Percentiles rank a stretch among this genome's conserved stretches.
Conservation (phyloP, 139 green algal genomes). For the Volvox africanus region DNA sequence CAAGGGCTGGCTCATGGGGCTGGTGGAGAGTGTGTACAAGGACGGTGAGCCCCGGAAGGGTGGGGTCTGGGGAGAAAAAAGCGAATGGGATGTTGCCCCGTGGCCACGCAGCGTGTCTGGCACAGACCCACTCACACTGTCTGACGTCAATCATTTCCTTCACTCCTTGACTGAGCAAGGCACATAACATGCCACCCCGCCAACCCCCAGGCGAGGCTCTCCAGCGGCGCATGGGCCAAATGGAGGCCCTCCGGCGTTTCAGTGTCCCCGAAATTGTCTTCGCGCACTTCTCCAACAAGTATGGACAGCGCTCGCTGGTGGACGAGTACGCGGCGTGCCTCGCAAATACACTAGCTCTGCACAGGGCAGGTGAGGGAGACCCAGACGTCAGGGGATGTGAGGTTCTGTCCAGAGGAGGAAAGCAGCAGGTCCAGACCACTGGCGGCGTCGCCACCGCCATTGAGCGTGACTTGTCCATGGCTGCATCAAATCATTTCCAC, state of each 20-base stretch:
- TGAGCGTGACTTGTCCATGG: neutral
- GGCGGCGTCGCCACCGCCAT: neutral
- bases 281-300: slow-evolving; percentile 74
- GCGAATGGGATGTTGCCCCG: neutral
- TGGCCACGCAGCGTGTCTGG: neutral
- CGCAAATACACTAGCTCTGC: slow-evolving; percentile 66
- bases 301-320: slow-evolving; percentile 60
- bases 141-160: neutral
- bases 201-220: slow-evolving; percentile 55
- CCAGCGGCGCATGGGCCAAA: slow-evolving; percentile 52
- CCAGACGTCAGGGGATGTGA: neutral
- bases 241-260: slow-evolving; percentile 59
- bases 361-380: slow-evolving; percentile 27
- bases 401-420: neutral
- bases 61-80: neutral
- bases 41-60: slow-evolving; percentile 50
- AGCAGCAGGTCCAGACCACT: neutral
- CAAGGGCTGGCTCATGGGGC: slow-evolving; percentile 65
- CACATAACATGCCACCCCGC: neutral
- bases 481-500: neutral
- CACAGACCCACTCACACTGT: neutral
- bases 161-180: neutral
- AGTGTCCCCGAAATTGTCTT: slow-evolving; percentile 70
- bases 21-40: slow-evolving; percentile 69
- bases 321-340: slow-evolving; percentile 67